These are phyloP conservation scores for Astragalus glycyphyllos DNA, from an alignment of 306 rosid genomes.

Conservation along the genomic window DNA sequence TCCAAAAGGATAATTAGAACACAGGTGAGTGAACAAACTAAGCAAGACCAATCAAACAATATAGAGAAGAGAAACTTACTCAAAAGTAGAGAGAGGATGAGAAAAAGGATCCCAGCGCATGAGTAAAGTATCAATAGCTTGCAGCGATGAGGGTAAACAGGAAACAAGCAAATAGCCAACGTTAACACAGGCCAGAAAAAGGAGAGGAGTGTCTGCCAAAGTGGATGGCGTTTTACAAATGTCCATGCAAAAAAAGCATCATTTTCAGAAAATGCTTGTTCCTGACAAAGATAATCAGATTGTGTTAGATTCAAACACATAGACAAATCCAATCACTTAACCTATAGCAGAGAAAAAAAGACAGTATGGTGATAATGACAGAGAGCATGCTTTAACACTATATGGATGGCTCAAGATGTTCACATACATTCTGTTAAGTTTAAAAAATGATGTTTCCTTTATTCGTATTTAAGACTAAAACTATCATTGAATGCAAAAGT, in stretches of 20 bases:
- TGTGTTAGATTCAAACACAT: constrained; percentile 42
- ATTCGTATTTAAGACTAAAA: constrained; percentile 9
- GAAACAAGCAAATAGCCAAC: constrained; percentile 96
- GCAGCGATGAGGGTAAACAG: constrained; percentile 96
- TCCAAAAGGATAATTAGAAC: constrained; percentile 13
- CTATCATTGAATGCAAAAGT: not conserved
- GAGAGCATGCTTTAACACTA: constrained; percentile 33
- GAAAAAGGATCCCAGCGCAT: constrained; percentile 89
- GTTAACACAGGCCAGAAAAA: constrained; percentile 98
- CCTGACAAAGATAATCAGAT: constrained; percentile 65
- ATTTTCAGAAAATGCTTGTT: constrained; percentile 85
- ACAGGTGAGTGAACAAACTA: constrained; percentile 27
- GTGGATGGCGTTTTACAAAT: constrained; percentile 86
- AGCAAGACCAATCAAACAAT: constrained; percentile 13
- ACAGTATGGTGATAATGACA: constrained; percentile 6
- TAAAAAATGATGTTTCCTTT: not conserved
- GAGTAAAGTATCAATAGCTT: constrained; percentile 92
- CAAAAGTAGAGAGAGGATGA: constrained; percentile 77
- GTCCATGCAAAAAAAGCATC: constrained; percentile 99
- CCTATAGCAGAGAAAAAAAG: constrained; percentile 3
- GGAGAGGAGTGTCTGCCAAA: constrained; percentile 98
- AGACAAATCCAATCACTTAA: constrained; percentile 22
- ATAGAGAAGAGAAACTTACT: constrained; percentile 62
- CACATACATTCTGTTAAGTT: not conserved
- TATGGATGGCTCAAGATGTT: constrained; percentile 12